These are phyloP conservation scores for Carallia brachiata DNA, from an alignment of 345 rosid genomes.

Conservation along the genomic window DNA sequence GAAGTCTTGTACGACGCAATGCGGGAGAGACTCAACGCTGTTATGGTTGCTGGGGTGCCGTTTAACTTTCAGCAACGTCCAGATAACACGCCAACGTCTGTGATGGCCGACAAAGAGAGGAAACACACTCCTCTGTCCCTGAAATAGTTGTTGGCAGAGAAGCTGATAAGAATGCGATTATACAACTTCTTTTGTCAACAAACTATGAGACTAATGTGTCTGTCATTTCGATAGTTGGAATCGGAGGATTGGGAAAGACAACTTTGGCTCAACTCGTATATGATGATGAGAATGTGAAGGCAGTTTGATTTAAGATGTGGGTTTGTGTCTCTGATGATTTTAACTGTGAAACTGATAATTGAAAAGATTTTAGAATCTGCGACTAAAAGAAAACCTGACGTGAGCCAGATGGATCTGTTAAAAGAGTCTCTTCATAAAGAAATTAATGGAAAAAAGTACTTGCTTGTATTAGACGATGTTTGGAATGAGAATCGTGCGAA, in stretches of 20 bases:
- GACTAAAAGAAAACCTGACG: neutral
- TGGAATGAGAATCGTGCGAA: conserved; percentile 16
- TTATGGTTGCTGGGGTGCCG: neutral
- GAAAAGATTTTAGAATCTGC: conserved; percentile 18
- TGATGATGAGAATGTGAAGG: conserved; percentile 16
- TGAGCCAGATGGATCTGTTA: conserved; percentile 8
- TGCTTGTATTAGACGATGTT: conserved; percentile 27
- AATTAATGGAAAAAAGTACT: conserved; percentile 11
- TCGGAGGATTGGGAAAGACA: conserved; percentile 30
- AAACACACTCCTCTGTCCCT: neutral
- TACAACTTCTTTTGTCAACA: neutral
- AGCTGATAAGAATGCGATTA: conserved; percentile 6
- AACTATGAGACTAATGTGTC: conserved; percentile 9
- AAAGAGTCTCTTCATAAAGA: neutral
- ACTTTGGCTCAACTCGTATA: conserved; percentile 19
- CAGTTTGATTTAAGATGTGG: conserved; percentile 12
- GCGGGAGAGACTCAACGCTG: conserved; percentile 13
- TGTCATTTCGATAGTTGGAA: conserved; percentile 26
- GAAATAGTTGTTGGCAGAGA: conserved; percentile 19
- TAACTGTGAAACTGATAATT: conserved; percentile 6
- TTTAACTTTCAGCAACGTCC: neutral
- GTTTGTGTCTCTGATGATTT: conserved; percentile 16
- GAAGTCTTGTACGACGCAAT: conserved; percentile 14
- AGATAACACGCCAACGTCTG: neutral
- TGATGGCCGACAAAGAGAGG: neutral